Percentiles rank a stretch among this genome's conserved stretches.
Conservation (phyloP, 177 flowering plant species). For the Vitis hybrid region DNA sequence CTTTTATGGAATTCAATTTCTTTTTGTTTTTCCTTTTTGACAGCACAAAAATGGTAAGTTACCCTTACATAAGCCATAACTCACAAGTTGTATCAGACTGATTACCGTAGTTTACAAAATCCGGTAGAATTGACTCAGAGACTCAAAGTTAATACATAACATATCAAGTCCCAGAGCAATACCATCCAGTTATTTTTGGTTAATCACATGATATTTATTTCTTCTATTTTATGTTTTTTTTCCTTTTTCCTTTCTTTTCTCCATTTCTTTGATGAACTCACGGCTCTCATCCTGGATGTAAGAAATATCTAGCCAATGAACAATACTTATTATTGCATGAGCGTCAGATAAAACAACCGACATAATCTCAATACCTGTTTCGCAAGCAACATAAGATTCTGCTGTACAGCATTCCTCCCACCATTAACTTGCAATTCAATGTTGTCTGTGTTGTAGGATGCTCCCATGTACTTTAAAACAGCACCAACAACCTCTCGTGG, state of each 20-base stretch:
- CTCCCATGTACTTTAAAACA: conserved; percentile 90
- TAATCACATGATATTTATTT: neutral
- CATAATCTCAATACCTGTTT: conserved; percentile 57
- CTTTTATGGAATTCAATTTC: neutral
- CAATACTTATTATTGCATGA: too few relatives aligned
- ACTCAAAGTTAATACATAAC: too few relatives aligned
- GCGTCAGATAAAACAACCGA: neutral
- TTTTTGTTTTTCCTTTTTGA: too few relatives aligned
- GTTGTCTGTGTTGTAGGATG: conserved; percentile 77
- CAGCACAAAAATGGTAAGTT: too few relatives aligned
- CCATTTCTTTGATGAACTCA: too few relatives aligned
- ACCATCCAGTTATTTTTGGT: neutral
- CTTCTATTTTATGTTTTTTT: neutral
- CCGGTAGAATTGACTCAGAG: too few relatives aligned
- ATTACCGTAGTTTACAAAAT: too few relatives aligned
- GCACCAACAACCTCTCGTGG: conserved; percentile 91
- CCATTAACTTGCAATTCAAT: conserved; percentile 66
- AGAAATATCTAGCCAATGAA: too few relatives aligned
- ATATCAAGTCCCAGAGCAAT: too few relatives aligned
- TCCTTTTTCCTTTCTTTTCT: neutral
- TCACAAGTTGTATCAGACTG: too few relatives aligned
- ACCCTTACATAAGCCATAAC: too few relatives aligned
- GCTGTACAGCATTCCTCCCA: conserved; percentile 62
- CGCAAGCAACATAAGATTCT: conserved; percentile 52
- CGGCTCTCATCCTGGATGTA: too few relatives aligned